Base-by-base conservation (phyloP, 805 yeast genomes). In the Wickerhamomyces hampshirensis region DNA sequence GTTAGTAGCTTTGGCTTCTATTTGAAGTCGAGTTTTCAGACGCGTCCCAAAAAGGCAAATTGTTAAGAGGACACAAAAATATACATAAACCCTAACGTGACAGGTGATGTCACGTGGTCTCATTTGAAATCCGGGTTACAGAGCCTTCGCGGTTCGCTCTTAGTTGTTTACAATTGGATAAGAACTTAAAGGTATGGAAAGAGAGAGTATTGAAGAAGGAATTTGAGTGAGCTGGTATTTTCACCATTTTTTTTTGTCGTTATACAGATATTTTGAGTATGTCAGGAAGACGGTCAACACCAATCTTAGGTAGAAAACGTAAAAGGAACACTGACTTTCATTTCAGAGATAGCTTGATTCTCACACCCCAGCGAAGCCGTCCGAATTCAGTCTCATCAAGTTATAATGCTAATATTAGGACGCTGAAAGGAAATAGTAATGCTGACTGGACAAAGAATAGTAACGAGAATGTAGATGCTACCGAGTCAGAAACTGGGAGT, bases 401-500 rank as follows among this genome's bases (percentile, higher is more conserved):
- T 7, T 21, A 21, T 11, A 11, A 7, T 21, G 11, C 24, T 11
- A 21, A 21, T 11, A 21, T 21, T 21, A 21, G 11, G 24, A 21
- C 24, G 7, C 11, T 21, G 24, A 21, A 21, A 13, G 19, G 27
- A 11, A 6, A 18, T 29, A 16, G 23, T 12, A n/a, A 26, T 19
- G 26, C 21, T 18, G 48, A 47, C 23, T 47, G 51, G 51, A 45
- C 48, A 1, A 18, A 13, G 11, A 32, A 35, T 6, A 19, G 26
- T 2, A 14, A 33, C 16, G 16, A 26, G 9, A 26, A 31, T 26
- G 16, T 24, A 10, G 51, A 49, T 35, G 48, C 53, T 10, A 39
- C 53, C 8, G 32, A 34, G 21, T 38, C 34, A 11, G 53, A 49
- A 23, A 36, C 50, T 2, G 43, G 36, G 12, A 30, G 37, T 6